Percentiles rank a stretch among this genome's conserved stretches.
These are phyloP conservation scores for Pyracantha coccinea DNA, from an alignment of 331 rosid genomes.

Conservation along the genomic window DNA sequence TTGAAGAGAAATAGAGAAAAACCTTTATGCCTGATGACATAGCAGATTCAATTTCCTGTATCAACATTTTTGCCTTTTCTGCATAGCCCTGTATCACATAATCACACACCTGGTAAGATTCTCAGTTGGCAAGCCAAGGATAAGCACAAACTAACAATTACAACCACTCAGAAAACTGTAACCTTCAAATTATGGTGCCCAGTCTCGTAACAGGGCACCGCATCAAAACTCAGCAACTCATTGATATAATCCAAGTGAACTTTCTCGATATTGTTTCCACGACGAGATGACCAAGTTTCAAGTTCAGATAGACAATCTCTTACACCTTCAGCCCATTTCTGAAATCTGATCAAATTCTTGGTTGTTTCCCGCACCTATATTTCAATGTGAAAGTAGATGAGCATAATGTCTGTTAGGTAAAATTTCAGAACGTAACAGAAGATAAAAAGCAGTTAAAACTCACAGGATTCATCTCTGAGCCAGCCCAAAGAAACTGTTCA, in stretches of 20 bases:
- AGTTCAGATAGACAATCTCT: slow-evolving; percentile 54
- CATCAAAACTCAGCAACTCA: slow-evolving; percentile 46
- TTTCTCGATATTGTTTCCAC: slow-evolving; percentile 33
- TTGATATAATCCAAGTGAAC: slow-evolving; percentile 44
- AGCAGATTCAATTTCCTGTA: slow-evolving; percentile 45
- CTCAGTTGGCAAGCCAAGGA: neutral
- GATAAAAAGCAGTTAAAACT: slow-evolving; percentile 22
- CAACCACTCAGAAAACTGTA: slow-evolving; percentile 14
- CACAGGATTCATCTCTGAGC: slow-evolving; percentile 89
- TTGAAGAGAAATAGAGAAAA: slow-evolving; percentile 7
- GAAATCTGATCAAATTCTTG: slow-evolving; percentile 50
- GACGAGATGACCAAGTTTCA: slow-evolving; percentile 38
- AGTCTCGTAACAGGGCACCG: slow-evolving; percentile 67
- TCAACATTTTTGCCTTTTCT: slow-evolving; percentile 56
- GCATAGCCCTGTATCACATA: slow-evolving; percentile 49
- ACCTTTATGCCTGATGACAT: slow-evolving; percentile 49
- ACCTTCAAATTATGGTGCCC: slow-evolving; percentile 74
- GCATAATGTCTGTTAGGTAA: slow-evolving; percentile 9
- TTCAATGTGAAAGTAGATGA: slow-evolving; percentile 13
- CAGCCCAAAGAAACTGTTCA: slow-evolving; percentile 97
- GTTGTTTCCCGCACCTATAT: slow-evolving; percentile 74
- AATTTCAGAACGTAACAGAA: slow-evolving; percentile 13
- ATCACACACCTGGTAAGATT: neutral
- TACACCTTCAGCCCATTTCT: slow-evolving; percentile 74
- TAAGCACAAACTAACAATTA: slow-evolving; percentile 7